Evolutionary conservation across 352 stramenopile species (phyloP).

Genomic region (Phytophthora cryptogea): DNA sequence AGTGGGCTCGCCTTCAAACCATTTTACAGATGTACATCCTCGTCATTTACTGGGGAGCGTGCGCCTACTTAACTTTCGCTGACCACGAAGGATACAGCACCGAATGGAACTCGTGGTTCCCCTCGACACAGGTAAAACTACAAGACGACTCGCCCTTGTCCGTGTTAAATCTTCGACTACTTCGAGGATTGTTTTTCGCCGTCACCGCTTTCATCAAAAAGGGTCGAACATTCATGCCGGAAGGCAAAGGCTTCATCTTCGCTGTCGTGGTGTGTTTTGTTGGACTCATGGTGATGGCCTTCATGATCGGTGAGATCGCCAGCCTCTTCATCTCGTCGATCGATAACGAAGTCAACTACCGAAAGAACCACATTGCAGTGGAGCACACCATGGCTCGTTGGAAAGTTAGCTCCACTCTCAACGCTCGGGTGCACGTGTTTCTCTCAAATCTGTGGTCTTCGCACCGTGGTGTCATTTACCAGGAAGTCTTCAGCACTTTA

Average conservation of each 20-base stretch:
- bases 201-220: slow-evolving; percentile 71
- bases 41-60: slow-evolving; percentile 58
- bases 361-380: slow-evolving; percentile 63
- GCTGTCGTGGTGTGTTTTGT: slow-evolving; percentile 60
- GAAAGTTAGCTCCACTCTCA: slow-evolving; percentile 45
- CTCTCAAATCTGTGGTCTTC: slow-evolving; percentile 64
- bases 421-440: slow-evolving; percentile 50
- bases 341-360: slow-evolving; percentile 64
- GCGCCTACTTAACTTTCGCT: slow-evolving; percentile 48
- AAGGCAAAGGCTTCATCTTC: slow-evolving; percentile 45
- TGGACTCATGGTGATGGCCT: slow-evolving; percentile 59
- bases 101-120: slow-evolving; percentile 60
- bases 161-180: slow-evolving; percentile 40
- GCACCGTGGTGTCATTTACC: slow-evolving; percentile 55
- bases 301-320: slow-evolving; percentile 74
- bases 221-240: slow-evolving; percentile 39
- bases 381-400: slow-evolving; percentile 54
- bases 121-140: slow-evolving; percentile 36
- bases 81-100: slow-evolving; percentile 44
- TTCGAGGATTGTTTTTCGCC: slow-evolving; percentile 59
- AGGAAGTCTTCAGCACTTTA: slow-evolving; percentile 53
- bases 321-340: slow-evolving; percentile 75
- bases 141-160: slow-evolving; percentile 36
- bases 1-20: slow-evolving; percentile 43
- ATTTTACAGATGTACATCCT: slow-evolving; percentile 51